Evolutionary conservation across 768 basidiomycete genomes (phyloP), one percentile per base, ranked within the genome.

Genomic region (Tulasnella sp.): DNA sequence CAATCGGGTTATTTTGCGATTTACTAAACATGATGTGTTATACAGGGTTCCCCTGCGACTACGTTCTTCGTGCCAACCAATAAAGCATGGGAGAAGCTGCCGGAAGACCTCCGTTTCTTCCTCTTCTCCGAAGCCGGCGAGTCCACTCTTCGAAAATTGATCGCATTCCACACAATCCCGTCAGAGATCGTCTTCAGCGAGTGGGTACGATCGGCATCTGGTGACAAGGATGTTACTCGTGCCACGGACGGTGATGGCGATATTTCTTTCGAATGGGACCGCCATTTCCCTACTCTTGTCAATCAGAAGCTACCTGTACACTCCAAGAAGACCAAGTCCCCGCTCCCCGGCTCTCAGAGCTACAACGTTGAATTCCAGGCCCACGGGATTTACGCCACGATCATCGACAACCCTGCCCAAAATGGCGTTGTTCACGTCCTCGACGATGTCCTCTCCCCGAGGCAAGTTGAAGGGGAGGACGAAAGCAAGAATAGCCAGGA

Each of bases 41-140:
- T 32, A 25, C 15, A 54, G 39, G 58, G 58, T 15, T 42, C 12
- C 31, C 37, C 54, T 35, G 52, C 29, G 39, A 37, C 50, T 23
- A 59, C 58, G 1, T 34, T 66, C 49, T 71, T 71, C 55, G 64
- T 65, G 7, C 70, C 70, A 6, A 65, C 63, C 61, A 70, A 70
- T 63, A 59, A 61, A 9, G 70, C 70, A 2, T 71, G 69, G 64
- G 45, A 41, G 35, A 55, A 60, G 37, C 65, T 71, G 19, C 70
- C 70, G 6, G 54, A 61, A 14, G 63, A 63, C 41, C 68, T 71
- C 59, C 65, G 65, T 53, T 60, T 67, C 58, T 71, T 59, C 65
- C 64, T 71, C 56, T 69, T 70, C 68, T 69, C 68, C 6, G 68
- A 68, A 2, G 68, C 68, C 58, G 70, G 70, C 35, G 58, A 64